Percentiles rank a stretch among this genome's conserved stretches.
Evolutionary conservation across 2,329 filamentous ascomycete genomes (phyloP).

Genomic region (Xylariaceae sp.): DNA sequence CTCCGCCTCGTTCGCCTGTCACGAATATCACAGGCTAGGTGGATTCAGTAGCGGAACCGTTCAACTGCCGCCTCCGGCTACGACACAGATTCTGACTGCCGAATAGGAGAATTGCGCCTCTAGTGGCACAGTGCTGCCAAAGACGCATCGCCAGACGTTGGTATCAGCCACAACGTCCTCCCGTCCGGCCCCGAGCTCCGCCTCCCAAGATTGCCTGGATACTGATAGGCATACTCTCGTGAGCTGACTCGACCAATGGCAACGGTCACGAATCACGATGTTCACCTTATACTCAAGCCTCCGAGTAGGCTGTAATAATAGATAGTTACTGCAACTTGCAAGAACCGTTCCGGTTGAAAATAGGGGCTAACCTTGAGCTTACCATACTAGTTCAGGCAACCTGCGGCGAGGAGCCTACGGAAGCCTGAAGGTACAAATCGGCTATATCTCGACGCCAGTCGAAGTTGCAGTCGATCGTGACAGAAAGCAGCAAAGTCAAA

Average conservation of each 20-base stretch:
- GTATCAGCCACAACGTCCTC: not conserved
- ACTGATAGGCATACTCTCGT: not conserved
- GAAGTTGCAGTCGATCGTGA: no score
- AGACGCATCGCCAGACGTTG: not conserved
- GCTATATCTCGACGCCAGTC: no score
- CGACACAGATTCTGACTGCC: not conserved
- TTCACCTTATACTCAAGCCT: no score
- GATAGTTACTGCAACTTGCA: not conserved
- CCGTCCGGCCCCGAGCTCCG: not conserved
- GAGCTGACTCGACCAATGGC: not conserved
- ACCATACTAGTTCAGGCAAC: no score
- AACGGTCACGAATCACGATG: no score
- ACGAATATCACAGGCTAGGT: no score
- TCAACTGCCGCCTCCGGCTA: not conserved
- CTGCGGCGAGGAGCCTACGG: not conserved
- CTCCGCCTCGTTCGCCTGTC: not conserved
- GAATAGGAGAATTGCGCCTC: not conserved
- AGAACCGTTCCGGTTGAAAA: not conserved
- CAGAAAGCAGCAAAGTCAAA: no score
- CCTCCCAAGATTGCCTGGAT: not conserved
- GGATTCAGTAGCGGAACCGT: no score
- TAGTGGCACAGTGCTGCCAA: not conserved
- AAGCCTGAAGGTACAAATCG: not conserved
- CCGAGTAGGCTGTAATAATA: not conserved
- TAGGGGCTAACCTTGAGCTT: no score